Conservation (phyloP, 352 stramenopile species). For the Pythium phragmiticola region DNA sequence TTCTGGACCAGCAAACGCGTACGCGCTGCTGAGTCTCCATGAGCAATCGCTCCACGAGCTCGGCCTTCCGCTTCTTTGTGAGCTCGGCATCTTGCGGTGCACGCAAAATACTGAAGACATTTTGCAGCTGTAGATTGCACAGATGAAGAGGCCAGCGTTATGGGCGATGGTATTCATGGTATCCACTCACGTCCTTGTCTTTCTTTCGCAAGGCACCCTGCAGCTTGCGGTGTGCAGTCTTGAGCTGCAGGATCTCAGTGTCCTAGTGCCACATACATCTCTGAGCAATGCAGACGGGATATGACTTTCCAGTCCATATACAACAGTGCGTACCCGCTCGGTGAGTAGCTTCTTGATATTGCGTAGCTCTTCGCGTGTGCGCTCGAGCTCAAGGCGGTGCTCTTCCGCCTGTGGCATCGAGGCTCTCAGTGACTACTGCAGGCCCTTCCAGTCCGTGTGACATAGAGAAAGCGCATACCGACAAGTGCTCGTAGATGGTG, state of each 20-base stretch:
- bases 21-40: slow-evolving; percentile 60
- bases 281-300: neutral
- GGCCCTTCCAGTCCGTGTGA: neutral
- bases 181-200: slow-evolving; percentile 51
- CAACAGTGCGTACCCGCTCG: slow-evolving; percentile 24
- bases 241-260: slow-evolving; percentile 54
- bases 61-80: slow-evolving; percentile 56
- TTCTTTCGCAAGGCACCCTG: slow-evolving; percentile 62
- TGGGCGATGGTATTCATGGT: neutral
- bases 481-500: slow-evolving; percentile 20
- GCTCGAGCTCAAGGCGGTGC: slow-evolving; percentile 53
- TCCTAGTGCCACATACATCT: slow-evolving; percentile 31
- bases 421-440: neutral
- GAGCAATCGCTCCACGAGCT: slow-evolving; percentile 61
- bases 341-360: slow-evolving; percentile 40
- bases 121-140: slow-evolving; percentile 42
- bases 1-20: neutral
- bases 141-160: neutral
- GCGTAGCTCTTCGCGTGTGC: slow-evolving; percentile 51
- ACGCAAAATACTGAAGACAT: slow-evolving; percentile 52
- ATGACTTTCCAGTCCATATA: neutral
- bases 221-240: slow-evolving; percentile 51
- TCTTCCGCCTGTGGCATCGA: slow-evolving; percentile 41
- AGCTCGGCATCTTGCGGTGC: slow-evolving; percentile 61
- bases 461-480: slow-evolving; percentile 1